Evolutionary conservation across 805 yeast species (phyloP), one percentile per base, ranked within the genome.

Genomic region (Wickerhamomyces pijperi): DNA sequence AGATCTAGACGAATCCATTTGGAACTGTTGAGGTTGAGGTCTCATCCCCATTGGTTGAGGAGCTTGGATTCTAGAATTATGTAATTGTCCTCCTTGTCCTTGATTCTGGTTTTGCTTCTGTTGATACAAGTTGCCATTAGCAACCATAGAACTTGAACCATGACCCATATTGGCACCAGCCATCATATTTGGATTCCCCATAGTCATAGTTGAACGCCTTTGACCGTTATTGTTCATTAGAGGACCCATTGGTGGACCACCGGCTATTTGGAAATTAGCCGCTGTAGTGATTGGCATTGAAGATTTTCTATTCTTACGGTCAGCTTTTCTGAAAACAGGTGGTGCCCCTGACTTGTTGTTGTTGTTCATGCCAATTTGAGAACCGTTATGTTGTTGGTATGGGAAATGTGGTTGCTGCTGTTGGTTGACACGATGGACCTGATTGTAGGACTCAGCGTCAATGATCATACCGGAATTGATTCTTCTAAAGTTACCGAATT

Each of bases 231-330:
- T 21, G 23, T 21, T n/a, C n/a, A n/a, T n/a, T n/a, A n/a, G n/a
- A n/a, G n/a, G n/a, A n/a, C n/a, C n/a, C n/a, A 9, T 6, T 21
- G 23, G 23, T 7, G 9, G 23, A 21, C 23, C 23, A 21, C 23
- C 23, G 9, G 9, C 23, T 9, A 21, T 21, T 21, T 21, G 23
- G 23, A 21, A 21, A 9, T 21, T 21, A 7, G 32, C 32, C 5
- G 39, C 19, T 6, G 36, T 28, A 9, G 32, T 38, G 36, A 50
- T 18, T 33, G 65, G 54, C 44, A 60, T 49, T 2, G 64, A 54
- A 1, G 71, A 65, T 43, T 63, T 65, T 44, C 74, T 58, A 42
- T 64, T 64, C 52, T 68, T 68, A 46, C 73, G 56, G 4, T 67
- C 60, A n/a, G 72, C 63, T 29, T 67, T 64, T 41, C 45, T 55